Conservation (phyloP, 495 filamentous ascomycete genomes). For the Parathielavia appendiculata region DNA sequence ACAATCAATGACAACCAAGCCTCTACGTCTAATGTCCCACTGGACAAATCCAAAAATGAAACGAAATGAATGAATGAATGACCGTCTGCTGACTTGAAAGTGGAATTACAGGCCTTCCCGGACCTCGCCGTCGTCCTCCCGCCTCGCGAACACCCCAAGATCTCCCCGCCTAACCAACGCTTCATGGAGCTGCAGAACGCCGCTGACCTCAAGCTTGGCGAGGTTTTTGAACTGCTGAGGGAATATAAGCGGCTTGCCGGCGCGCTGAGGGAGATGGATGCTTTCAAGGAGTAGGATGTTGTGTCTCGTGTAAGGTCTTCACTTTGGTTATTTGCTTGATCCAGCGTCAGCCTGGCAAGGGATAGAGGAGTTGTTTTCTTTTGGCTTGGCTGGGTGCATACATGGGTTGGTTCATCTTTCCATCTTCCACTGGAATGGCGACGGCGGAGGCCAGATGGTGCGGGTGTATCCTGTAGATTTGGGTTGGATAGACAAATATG, state of each 20-base stretch:
- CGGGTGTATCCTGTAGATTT: background rate
- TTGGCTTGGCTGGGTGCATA: background rate
- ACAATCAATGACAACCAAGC: too few relatives aligned
- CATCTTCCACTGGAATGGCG: background rate
- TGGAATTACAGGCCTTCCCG: conserved; percentile 50
- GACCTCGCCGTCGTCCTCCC: conserved; percentile 51
- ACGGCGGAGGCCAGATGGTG: background rate
- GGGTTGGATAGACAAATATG: conserved; percentile 5
- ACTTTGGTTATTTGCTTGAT: too few relatives aligned
- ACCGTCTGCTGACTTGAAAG: background rate
- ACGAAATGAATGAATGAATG: background rate
- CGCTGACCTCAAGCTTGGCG: conserved; percentile 71
- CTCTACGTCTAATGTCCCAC: too few relatives aligned
- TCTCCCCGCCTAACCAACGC: conserved; percentile 66
- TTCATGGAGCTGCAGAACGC: conserved; percentile 78
- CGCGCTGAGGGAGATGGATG: conserved; percentile 57
- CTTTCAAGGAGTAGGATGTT: conserved; percentile 36
- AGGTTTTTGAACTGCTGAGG: conserved; percentile 73
- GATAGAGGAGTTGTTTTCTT: background rate
- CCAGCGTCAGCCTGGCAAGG: too few relatives aligned
- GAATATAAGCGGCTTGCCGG: conserved; percentile 82
- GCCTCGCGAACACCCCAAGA: conserved; percentile 48
- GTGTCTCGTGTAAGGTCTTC: background rate
- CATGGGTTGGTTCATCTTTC: background rate
- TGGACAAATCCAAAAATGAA: too few relatives aligned